These are phyloP conservation scores for Kodamaea fungicola DNA, from an alignment of 1,139 yeast species.

Conservation along the genomic window DNA sequence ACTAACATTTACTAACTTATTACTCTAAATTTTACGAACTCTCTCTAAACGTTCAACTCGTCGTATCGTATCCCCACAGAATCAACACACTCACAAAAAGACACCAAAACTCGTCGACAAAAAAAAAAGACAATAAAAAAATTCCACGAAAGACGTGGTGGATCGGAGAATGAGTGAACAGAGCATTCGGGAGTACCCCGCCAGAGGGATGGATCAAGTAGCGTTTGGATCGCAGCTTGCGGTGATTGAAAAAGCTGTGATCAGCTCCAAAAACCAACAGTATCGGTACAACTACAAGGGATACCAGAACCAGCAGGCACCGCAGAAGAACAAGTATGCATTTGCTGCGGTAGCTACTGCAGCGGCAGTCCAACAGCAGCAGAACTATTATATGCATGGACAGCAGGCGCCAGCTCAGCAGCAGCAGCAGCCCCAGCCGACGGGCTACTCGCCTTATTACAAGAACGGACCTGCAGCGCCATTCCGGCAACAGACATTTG, in stretches of 20 bases:
- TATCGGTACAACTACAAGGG: conserved; percentile 9
- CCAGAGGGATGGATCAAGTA: conserved; percentile 24
- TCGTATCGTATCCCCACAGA: no score
- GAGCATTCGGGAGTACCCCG: conserved; percentile 16
- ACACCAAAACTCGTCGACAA: no score
- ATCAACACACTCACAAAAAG: no score
- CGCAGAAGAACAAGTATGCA: conserved; percentile 22
- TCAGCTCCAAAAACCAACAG: conserved; percentile 8
- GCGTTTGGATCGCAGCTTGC: conserved; percentile 33
- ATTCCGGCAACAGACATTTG: no score
- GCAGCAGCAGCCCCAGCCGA: conserved; percentile 16
- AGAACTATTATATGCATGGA: conserved; percentile 13
- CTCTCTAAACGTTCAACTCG: no score
- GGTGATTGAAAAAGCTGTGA: conserved; percentile 17
- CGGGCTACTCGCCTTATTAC: no score
- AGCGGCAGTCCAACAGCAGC: conserved; percentile 22
- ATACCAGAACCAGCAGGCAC: conserved; percentile 8
- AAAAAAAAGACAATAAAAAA: not conserved
- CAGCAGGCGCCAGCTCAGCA: conserved; percentile 4
- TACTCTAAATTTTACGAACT: no score
- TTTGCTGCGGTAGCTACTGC: conserved; percentile 31
- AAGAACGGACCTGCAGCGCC: no score
- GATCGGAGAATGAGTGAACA: not conserved
- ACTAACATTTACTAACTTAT: no score
- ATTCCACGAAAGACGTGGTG: not conserved